phyloP scores from a whole-genome alignment of 2,329 filamentous ascomycete species.

The Coniochaeta sp. region DNA sequence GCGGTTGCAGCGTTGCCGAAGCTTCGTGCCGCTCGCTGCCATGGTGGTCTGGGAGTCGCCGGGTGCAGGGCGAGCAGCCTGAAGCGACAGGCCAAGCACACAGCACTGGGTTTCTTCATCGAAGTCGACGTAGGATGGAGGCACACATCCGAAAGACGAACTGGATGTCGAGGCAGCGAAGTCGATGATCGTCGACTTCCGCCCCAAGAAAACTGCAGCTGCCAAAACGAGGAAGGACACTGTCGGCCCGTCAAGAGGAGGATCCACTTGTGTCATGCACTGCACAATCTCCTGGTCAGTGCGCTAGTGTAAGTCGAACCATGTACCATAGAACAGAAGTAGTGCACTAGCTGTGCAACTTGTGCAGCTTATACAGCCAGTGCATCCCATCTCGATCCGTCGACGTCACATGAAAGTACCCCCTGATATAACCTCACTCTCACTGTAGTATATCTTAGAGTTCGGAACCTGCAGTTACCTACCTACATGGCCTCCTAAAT shows the following conservation, averaged over 20 bases:
- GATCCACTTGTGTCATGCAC: neutral
- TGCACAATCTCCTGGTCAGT: neutral
- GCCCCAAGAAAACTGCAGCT: neutral
- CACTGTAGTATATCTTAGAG: neutral
- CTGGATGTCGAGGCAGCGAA: neutral
- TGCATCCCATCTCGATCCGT: no score
- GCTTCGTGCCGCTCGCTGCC: neutral
- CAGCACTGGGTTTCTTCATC: slow-evolving; percentile 11
- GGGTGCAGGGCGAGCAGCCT: neutral
- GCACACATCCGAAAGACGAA: neutral
- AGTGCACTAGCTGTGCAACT: no score
- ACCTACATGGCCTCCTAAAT: neutral
- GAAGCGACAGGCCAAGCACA: slow-evolving; percentile 7
- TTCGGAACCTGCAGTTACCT: neutral
- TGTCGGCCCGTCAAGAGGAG: neutral
- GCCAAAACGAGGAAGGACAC: neutral
- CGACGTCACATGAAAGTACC: no score
- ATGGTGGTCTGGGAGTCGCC: neutral
- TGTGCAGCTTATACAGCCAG: neutral
- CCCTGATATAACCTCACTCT: neutral
- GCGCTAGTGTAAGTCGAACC: neutral
- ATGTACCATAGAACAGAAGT: no score
- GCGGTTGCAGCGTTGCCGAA: neutral
- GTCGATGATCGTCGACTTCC: no score
- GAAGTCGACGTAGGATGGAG: neutral